These are phyloP conservation scores for Rhodomyrtus psidioides DNA, from an alignment of 441 rosid genomes.

Conservation along the genomic window DNA sequence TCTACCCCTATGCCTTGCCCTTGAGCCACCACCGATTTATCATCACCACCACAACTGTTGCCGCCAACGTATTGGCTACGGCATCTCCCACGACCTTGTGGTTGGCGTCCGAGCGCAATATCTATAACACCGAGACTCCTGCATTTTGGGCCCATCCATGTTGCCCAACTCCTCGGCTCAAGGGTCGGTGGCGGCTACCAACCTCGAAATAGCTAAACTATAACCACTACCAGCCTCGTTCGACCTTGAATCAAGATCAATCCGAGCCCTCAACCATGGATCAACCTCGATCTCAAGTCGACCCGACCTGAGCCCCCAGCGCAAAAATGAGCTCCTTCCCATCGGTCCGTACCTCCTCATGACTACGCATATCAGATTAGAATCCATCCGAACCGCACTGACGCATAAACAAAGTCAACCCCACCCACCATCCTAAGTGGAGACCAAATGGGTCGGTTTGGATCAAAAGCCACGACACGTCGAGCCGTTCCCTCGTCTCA, in stretches of 20 bases:
- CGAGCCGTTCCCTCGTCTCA: not conserved
- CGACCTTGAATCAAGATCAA: not conserved
- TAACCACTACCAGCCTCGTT: rapidly evolving
- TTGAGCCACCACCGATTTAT: too few species aligned
- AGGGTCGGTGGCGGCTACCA: not conserved
- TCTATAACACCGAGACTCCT: not conserved
- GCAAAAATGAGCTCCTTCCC: not conserved
- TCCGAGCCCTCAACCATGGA: not conserved
- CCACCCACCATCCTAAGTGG: not conserved
- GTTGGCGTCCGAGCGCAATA: not conserved
- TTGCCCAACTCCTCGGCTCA: not conserved
- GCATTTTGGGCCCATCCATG: not conserved
- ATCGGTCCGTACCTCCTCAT: not conserved
- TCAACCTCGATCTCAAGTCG: not conserved
- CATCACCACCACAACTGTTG: too few species aligned
- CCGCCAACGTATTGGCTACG: too few species aligned
- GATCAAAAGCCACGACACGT: not conserved
- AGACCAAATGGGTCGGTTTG: not conserved
- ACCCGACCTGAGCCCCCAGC: not conserved
- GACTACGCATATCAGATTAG: not conserved
- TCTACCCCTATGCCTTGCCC: too few species aligned
- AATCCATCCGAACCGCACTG: not conserved
- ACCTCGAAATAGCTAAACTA: not conserved
- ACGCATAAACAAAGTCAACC: not conserved
- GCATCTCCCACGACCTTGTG: not conserved